phyloP scores from a whole-genome alignment of 805 yeast species.

The Pichia ethanolica region DNA sequence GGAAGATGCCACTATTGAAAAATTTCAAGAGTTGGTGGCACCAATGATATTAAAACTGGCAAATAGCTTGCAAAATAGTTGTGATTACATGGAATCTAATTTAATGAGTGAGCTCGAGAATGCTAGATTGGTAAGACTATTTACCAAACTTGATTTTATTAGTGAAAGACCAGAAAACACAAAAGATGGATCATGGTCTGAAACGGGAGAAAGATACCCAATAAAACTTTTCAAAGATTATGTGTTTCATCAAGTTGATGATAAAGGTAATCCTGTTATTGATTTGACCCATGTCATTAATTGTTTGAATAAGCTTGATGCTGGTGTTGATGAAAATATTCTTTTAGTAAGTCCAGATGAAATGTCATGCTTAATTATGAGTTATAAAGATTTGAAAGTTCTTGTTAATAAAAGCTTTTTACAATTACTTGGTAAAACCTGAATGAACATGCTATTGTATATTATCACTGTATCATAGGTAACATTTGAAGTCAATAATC shows the following conservation, averaged over 20 bases:
- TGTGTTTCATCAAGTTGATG: constrained; percentile 79
- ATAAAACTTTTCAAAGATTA: constrained; percentile 72
- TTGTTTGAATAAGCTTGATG: constrained; percentile 82
- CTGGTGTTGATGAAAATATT: constrained; percentile 79
- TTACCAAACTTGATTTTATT: constrained; percentile 74
- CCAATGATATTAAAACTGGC: constrained; percentile 39
- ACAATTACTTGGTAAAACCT: constrained; percentile 26
- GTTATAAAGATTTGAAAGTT: constrained; percentile 75
- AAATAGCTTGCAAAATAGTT: constrained; percentile 42
- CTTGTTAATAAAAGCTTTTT: constrained; percentile 64
- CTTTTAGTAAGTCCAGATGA: constrained; percentile 80
- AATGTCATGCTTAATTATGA: constrained; percentile 73
- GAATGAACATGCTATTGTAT: constrained; percentile 1
- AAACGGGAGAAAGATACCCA: constrained; percentile 68
- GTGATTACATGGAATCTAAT: constrained; percentile 55
- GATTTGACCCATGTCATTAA: constrained; percentile 78
- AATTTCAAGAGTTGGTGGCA: constrained; percentile 34
- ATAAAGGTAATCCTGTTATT: constrained; percentile 64
- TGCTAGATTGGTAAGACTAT: constrained; percentile 73
- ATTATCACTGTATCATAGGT: constrained; percentile 1
- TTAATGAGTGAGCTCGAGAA: constrained; percentile 77
- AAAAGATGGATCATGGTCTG: constrained; percentile 55
- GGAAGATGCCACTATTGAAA: constrained; percentile 22
- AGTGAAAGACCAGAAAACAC: constrained; percentile 65
- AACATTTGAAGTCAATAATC: too few relatives aligned